Evolutionary conservation across 1,284 basidiomycete genomes (phyloP), one percentile per base, ranked within the genome.

Genomic region (Trichosporon sp.): DNA sequence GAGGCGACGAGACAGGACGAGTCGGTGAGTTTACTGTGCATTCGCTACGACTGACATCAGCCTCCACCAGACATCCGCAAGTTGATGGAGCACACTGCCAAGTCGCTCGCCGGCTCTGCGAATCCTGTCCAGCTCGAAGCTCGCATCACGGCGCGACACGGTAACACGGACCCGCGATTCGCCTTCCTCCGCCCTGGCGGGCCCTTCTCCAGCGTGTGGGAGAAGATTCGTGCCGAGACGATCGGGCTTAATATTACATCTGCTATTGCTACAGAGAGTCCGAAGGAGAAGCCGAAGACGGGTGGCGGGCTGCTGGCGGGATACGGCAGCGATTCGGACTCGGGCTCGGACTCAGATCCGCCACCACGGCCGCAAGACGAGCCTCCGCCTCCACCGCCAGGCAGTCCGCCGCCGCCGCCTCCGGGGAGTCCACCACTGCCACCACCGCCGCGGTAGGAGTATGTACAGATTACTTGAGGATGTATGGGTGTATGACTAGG

Each of bases 61-160:
- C 92, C 93, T 1, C 88, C 91, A 61, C 87, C 88, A 40, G 63
- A 84, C 0, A 89, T 92, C 76, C 85, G 82, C 67, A 86, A 87
- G 8, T 86, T 95, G 32, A 94, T 96, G 89, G 83, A 85, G 8
- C 89, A 91, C 72, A 94, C 93, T 0, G 92, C 92, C 0, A 77
- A 79, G 6, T 90, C 92, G 73, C 80, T 95, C 14, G 78, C 87
- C 11, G 83, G 87, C 3, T 91, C 92, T 0, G 88, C 89, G 2
- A 93, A 94, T 76, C 87, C 91, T 4, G 88, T 89, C 0, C 88
- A 92, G 73, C 86, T 95, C 14, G 92, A 94, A 81, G 90, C 93
- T 87, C 88, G 92, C n/a, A 94, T 96, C 72, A 85, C 95, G 4
- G 90, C 93, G 4, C 93, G 95, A 76, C 89, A 95, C 76, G 59